Evolutionary conservation across 495 filamentous ascomycete species (phyloP).

Genomic region (Lophiostoma macrostomum): DNA sequence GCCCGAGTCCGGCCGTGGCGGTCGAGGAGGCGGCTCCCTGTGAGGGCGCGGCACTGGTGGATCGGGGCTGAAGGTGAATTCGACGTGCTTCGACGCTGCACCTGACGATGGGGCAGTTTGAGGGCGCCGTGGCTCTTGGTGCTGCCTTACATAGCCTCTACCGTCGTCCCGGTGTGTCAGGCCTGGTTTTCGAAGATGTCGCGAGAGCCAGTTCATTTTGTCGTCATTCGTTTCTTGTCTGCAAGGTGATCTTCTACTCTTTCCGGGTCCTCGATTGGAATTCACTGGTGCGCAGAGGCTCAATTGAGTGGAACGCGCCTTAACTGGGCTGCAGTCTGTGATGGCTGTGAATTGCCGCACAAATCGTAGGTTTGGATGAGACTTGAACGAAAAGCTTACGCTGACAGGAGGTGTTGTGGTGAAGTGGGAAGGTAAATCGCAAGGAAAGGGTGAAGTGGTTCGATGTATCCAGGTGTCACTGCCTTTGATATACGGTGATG

Average conservation of each 20-base stretch:
- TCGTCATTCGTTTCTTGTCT: conserved; percentile 4
- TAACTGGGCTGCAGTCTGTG: too few species aligned
- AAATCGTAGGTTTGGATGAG: too few species aligned
- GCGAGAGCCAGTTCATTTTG: conserved; percentile 17
- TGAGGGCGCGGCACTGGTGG: conserved; percentile 1
- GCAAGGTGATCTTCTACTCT: background rate
- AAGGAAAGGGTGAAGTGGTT: too few species aligned
- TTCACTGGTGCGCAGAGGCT: too few species aligned
- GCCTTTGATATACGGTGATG: too few species aligned
- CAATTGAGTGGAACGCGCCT: too few species aligned
- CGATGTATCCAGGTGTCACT: too few species aligned
- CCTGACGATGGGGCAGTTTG: conserved; percentile 15
- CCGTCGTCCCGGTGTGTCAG: background rate
- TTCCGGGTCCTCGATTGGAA: too few species aligned
- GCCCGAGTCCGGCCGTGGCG: conserved; percentile 19
- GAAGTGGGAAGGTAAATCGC: too few species aligned
- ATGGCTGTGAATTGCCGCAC: too few species aligned
- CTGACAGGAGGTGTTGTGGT: too few species aligned
- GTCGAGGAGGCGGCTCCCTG: conserved; percentile 19
- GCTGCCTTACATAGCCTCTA: background rate
- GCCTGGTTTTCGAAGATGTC: conserved; percentile 6
- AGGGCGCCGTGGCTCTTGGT: background rate
- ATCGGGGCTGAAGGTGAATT: background rate
- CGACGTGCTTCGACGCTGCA: background rate
- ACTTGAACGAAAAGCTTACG: too few species aligned